Base-by-base conservation (phyloP, 257 asterid species). In the Plectranthus barbatus region DNA sequence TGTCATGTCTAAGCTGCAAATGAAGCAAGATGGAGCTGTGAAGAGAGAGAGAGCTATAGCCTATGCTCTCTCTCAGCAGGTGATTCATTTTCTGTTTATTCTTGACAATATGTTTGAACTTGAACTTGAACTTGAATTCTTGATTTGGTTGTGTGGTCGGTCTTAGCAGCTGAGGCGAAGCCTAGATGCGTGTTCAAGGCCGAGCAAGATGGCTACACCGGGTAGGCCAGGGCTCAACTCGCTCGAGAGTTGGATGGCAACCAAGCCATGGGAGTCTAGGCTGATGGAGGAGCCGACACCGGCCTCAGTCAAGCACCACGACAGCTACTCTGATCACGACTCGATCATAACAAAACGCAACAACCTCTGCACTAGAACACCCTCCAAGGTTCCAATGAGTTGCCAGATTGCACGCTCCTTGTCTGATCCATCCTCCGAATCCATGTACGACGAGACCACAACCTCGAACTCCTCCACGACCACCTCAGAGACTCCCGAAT, bases 211-310 rank as follows among this genome's bases (percentile, higher is more conserved):
- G 47, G 77, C 48, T 12, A 67, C 72, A 12, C 82, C 70, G 0
- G 57, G 67, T 9, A 84, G 70, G 63, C 21, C 20, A 36, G 87
- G 78, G 8, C 69, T 73, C 23, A 66, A 70, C 59, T 90, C 96
- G 97, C 69, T 90, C 51, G 95, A 87, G 13, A 79, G 85, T 9
- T 90, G 97, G 95, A 83, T 87, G 92, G 88, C 91, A 8, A 72
- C 69, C 21, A 79, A 79, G 72, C 84, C 84, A 13, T 79, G 81
- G 84, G 84, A 79, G 56, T 17, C 71, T 21, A 72, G 72, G 77
- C 20, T 74, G 17, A 70, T 69, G 74, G 79, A 62, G 46, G 79
- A 73, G 46, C 56, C n/a, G n/a, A n/a, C n/a, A n/a, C n/a, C n/a
- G n/a, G n/a, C n/a, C n/a, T n/a, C n/a, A n/a, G n/a, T n/a, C n/a